phyloP scores from a whole-genome alignment of 179 eudicot genomes.

The Camellia oleifera region DNA sequence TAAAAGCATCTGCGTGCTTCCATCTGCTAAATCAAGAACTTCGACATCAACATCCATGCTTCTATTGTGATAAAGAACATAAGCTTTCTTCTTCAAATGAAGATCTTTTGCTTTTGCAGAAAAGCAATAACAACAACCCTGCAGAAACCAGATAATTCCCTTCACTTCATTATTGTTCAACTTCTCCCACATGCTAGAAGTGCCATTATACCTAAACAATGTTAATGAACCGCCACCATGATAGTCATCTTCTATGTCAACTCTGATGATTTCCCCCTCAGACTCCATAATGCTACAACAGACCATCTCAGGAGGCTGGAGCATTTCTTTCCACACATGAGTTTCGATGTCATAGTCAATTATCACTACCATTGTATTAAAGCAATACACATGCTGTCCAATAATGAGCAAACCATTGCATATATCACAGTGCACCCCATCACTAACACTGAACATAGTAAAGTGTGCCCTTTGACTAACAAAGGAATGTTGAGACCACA shows the following conservation, averaged over 20 bases:
- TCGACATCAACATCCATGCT: background rate
- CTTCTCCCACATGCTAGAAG: background rate
- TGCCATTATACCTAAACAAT: background rate
- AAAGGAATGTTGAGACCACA: background rate
- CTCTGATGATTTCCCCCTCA: background rate
- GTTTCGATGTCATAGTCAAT: background rate
- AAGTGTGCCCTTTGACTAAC: background rate
- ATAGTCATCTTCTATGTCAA: background rate
- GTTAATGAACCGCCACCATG: background rate
- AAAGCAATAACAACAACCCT: background rate
- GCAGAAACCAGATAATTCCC: background rate
- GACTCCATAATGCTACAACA: background rate
- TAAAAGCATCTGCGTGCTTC: background rate
- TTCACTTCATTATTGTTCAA: background rate
- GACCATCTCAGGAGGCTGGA: background rate
- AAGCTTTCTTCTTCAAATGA: conserved; percentile 3
- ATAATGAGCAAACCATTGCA: background rate
- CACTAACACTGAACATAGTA: too few relatives aligned
- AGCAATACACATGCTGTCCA: background rate
- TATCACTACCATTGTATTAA: background rate
- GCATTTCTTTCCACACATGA: background rate
- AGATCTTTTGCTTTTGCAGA: background rate
- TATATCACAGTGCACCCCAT: background rate
- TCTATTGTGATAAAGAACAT: background rate
- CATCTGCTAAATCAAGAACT: background rate